These are phyloP conservation scores for Akanthomyces lecanii DNA, from an alignment of 2,329 filamentous ascomycete species.

Conservation along the genomic window DNA sequence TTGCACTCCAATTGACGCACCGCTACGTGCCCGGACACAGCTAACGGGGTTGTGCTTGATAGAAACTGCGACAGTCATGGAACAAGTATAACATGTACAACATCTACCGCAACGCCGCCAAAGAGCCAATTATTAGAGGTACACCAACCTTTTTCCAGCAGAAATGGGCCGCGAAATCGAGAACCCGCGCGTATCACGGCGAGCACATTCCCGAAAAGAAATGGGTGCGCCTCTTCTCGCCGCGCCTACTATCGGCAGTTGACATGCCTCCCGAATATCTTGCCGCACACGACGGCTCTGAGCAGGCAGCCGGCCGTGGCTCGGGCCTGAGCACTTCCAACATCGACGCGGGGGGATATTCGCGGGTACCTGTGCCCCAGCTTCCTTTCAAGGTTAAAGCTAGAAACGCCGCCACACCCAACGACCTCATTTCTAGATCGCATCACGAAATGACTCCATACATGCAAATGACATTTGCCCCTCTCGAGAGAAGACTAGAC, in stretches of 20 bases:
- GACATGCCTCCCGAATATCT: constrained; percentile 80
- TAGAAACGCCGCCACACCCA: constrained; percentile 29
- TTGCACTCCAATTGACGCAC: neutral
- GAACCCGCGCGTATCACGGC: constrained; percentile 84
- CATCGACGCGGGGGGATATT: constrained; percentile 33
- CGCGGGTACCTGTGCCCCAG: constrained; percentile 25
- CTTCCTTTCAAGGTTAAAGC: constrained; percentile 19
- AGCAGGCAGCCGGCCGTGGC: constrained; percentile 78
- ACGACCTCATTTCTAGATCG: constrained; percentile 31
- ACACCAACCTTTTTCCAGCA: constrained; percentile 86
- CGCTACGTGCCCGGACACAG: neutral
- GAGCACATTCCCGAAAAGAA: constrained; percentile 89
- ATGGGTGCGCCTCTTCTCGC: constrained; percentile 90
- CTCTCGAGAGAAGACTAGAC: constrained; percentile 84
- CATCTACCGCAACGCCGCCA: constrained; percentile 45
- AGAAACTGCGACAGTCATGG: constrained; percentile 96
- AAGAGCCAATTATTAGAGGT: constrained; percentile 29
- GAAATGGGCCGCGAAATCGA: constrained; percentile 90
- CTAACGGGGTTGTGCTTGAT: neutral
- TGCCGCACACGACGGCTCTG: constrained; percentile 74
- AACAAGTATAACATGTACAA: constrained; percentile 98
- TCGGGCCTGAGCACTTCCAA: constrained; percentile 52
- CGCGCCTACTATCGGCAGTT: constrained; percentile 74
- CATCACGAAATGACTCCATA: constrained; percentile 65
- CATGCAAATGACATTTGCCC: constrained; percentile 94